Conservation (phyloP, 352 stramenopile species). For the Globisporangium radiosum region DNA sequence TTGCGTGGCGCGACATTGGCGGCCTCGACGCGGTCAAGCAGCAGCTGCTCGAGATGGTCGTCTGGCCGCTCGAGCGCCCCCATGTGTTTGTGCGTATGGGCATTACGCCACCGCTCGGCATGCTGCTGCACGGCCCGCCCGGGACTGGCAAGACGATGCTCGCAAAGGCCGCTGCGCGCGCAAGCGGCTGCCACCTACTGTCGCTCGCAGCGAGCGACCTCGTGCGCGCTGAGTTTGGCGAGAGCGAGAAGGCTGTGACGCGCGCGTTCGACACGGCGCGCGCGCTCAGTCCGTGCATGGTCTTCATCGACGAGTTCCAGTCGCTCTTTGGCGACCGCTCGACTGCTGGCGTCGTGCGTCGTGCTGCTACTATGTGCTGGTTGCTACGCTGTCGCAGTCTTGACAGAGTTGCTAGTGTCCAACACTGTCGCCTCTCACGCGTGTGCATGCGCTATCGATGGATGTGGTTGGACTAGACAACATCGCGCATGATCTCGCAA, state of each 20-base stretch:
- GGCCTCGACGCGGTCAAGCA: slow-evolving; percentile 68
- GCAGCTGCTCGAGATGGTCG: slow-evolving; percentile 74
- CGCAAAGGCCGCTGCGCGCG: slow-evolving; percentile 69
- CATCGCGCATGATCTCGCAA: slow-evolving; percentile 81
- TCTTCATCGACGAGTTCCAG: slow-evolving; percentile 88
- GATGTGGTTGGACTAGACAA: slow-evolving; percentile 31
- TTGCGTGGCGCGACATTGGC: slow-evolving; percentile 74
- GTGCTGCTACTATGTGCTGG: background rate
- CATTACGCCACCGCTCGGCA: slow-evolving; percentile 66
- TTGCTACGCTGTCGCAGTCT: background rate
- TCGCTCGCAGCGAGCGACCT: slow-evolving; percentile 72
- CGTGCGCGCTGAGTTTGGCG: slow-evolving; percentile 76
- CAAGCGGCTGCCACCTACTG: slow-evolving; percentile 81
- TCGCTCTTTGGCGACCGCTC: slow-evolving; percentile 75
- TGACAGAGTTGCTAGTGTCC: slow-evolving; percentile 1
- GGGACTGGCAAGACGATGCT: slow-evolving; percentile 86
- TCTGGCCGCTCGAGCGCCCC: slow-evolving; percentile 79
- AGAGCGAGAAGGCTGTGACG: slow-evolving; percentile 79
- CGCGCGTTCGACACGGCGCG: slow-evolving; percentile 64
- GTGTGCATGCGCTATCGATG: too few species aligned
- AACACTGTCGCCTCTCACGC: background rate
- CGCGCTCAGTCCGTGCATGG: slow-evolving; percentile 71
- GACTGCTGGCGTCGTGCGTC: slow-evolving; percentile 49
- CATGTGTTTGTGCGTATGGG: slow-evolving; percentile 77
- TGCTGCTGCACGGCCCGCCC: slow-evolving; percentile 73